These are phyloP conservation scores for Polytrichum commune DNA, from an alignment of 225 moss, liverwort and hornwort genomes.

Conservation along the genomic window DNA sequence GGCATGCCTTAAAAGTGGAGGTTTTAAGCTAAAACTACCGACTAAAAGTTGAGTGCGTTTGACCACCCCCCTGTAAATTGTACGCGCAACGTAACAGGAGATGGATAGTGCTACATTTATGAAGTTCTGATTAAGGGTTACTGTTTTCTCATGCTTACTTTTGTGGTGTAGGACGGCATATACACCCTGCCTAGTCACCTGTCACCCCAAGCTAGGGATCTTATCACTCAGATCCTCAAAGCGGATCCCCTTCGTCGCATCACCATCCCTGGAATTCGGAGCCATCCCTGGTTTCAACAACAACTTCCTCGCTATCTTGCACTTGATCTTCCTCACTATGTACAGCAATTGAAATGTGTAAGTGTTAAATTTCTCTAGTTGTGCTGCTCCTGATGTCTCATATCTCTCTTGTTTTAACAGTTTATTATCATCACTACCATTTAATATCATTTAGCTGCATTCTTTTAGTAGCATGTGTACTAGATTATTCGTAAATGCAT, in stretches of 20 bases:
- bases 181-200: conserved; percentile 80
- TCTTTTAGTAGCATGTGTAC: no score
- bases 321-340: conserved; percentile 63
- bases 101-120: no score
- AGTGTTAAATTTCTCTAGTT: not conserved
- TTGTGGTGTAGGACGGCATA: conserved; percentile 61
- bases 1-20: no score
- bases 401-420: not conserved
- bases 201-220: conserved; percentile 72
- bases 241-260: conserved; percentile 81
- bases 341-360: conserved; percentile 68
- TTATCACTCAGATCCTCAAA: conserved; percentile 71
- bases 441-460: no score
- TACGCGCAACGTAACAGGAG: no score
- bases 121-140: not conserved
- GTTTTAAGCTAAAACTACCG: no score
- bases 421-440: not conserved
- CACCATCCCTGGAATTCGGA: conserved; percentile 75
- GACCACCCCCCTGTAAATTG: no score
- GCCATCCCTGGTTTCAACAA: conserved; percentile 81
- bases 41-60: no score
- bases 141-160: not conserved
- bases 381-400: no score
- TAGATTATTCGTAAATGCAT: no score
- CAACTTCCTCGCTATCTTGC: conserved; percentile 85